These are phyloP conservation scores for Kluyveromyces siamensis DNA, from an alignment of 805 yeast species.

Conservation along the genomic window DNA sequence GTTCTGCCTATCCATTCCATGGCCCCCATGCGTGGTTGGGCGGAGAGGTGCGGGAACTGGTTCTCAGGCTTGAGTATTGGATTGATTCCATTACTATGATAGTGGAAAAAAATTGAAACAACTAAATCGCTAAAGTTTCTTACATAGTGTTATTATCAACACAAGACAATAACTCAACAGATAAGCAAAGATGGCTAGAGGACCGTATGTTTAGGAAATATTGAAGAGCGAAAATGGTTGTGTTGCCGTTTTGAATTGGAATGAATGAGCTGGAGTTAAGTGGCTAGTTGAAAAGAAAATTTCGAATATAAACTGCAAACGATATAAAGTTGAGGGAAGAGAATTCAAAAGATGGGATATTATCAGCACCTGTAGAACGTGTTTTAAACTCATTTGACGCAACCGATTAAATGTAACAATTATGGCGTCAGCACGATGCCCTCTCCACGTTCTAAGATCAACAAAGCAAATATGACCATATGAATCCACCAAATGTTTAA, in stretches of 20 bases:
- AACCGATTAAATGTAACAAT: no score
- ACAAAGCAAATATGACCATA: background rate
- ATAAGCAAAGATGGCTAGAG: constrained; percentile 58
- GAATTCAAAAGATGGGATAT: background rate
- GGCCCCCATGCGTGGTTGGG: background rate
- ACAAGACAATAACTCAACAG: constrained; percentile 8
- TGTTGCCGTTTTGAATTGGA: background rate
- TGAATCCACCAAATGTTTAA: background rate
- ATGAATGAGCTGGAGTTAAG: background rate
- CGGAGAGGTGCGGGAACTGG: background rate
- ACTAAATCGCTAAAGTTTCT: background rate
- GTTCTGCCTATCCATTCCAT: background rate
- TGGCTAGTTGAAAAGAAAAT: background rate
- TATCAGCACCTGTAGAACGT: no score
- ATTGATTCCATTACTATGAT: constrained; percentile 8
- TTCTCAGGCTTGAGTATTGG: background rate
- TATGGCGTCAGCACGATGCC: no score
- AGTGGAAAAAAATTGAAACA: background rate
- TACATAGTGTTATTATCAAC: background rate
- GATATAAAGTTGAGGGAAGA: background rate
- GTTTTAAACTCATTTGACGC: no score
- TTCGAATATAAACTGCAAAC: background rate
- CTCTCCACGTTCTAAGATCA: no score
- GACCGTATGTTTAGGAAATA: constrained; percentile 45
- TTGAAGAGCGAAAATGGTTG: background rate